These are phyloP conservation scores for Verticillium dahliae DNA, from an alignment of 2,329 filamentous ascomycete genomes.

Conservation along the genomic window DNA sequence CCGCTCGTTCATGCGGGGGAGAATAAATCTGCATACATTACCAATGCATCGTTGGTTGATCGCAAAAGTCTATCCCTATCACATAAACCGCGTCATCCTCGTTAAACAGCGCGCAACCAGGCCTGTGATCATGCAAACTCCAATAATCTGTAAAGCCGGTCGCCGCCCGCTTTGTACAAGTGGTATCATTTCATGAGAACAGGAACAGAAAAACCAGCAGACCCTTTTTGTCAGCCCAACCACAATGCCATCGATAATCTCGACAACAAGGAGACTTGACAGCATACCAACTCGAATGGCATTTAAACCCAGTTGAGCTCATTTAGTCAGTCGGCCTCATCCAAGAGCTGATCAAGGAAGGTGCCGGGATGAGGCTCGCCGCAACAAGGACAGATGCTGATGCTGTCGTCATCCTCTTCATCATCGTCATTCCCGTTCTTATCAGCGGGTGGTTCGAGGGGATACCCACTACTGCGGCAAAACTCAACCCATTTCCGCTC, in stretches of 20 bases:
- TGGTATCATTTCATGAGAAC: background rate
- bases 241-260: too few relatives aligned
- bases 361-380: conserved; percentile 29
- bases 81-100: background rate
- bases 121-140: background rate
- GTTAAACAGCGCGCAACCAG: background rate
- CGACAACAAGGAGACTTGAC: background rate
- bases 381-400: conserved; percentile 30
- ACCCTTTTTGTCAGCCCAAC: background rate
- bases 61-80: background rate
- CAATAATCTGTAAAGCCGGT: background rate
- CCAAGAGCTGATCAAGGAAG: background rate
- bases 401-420: conserved; percentile 21
- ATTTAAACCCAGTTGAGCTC: background rate
- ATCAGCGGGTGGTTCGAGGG: conserved; percentile 6
- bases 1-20: too few relatives aligned
- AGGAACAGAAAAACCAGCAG: background rate
- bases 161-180: background rate
- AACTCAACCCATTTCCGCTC: conserved; percentile 44
- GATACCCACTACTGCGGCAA: conserved; percentile 29
- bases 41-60: background rate
- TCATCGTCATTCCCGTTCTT: conserved; percentile 18
- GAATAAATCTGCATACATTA: too few relatives aligned
- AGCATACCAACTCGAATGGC: background rate
- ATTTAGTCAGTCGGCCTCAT: background rate